Percentiles rank a stretch among this genome's conserved stretches.
Conservation (phyloP, 2,329 filamentous ascomycete species). For the Neurospora sp. region DNA sequence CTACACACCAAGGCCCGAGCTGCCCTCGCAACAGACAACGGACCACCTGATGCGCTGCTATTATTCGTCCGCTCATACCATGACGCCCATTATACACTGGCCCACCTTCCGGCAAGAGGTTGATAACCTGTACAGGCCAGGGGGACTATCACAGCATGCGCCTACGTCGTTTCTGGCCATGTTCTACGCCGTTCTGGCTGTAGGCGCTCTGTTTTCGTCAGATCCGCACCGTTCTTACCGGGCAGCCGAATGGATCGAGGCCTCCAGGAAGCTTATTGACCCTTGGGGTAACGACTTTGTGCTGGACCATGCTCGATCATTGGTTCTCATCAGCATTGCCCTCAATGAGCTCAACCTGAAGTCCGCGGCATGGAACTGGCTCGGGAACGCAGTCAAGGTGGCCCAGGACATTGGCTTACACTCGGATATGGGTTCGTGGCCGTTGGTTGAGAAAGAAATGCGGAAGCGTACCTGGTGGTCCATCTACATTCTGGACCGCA, state of each 20-base stretch:
- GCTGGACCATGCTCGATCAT: slow-evolving; percentile 63
- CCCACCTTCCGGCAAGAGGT: slow-evolving; percentile 69
- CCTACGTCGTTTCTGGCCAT: slow-evolving; percentile 66
- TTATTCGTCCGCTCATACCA: slow-evolving; percentile 64
- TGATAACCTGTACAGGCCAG: slow-evolving; percentile 63
- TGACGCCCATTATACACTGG: slow-evolving; percentile 83
- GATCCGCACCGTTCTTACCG: slow-evolving; percentile 43
- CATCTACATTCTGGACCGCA: slow-evolving; percentile 79
- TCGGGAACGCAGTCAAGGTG: slow-evolving; percentile 68
- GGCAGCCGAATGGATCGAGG: slow-evolving; percentile 59
- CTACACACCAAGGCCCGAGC: slow-evolving; percentile 46
- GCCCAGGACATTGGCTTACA: slow-evolving; percentile 81
- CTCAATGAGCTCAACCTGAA: slow-evolving; percentile 80
- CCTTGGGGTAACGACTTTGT: slow-evolving; percentile 73
- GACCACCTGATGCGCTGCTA: slow-evolving; percentile 71
- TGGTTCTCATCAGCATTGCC: slow-evolving; percentile 67
- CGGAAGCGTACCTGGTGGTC: slow-evolving; percentile 88
- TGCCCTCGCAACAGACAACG: slow-evolving; percentile 61
- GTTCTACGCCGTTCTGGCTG: slow-evolving; percentile 75
- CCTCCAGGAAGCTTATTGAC: slow-evolving; percentile 60
- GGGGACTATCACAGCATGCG: slow-evolving; percentile 49
- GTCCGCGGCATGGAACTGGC: slow-evolving; percentile 77
- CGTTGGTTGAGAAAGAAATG: slow-evolving; percentile 74
- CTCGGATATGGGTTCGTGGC: slow-evolving; percentile 61
- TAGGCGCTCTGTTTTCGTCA: slow-evolving; percentile 65